phyloP scores from a whole-genome alignment of 768 basidiomycete genomes.

The Mycena filopes region DNA sequence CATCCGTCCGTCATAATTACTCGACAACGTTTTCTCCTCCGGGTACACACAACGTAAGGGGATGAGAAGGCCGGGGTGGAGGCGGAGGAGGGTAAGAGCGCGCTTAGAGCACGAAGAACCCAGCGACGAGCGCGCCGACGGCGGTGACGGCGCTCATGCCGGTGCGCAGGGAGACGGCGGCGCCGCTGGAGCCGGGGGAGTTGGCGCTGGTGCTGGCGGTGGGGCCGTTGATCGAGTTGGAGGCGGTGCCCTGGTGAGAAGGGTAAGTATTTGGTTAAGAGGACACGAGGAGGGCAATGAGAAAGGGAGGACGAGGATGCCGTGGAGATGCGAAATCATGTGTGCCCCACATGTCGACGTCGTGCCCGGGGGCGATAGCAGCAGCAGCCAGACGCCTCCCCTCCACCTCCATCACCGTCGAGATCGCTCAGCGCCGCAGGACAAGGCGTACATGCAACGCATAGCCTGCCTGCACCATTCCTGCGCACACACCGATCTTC shows the following conservation, averaged over 20 bases:
- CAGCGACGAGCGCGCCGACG: not conserved
- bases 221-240: not conserved
- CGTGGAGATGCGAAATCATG: too few species aligned
- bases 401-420: too few species aligned
- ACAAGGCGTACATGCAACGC: too few species aligned
- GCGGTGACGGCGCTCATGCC: slow-evolving; percentile 4
- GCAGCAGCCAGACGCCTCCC: too few species aligned
- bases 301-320: not conserved
- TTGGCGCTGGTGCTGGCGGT: not conserved
- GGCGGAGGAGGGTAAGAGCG: not conserved
- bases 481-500: too few species aligned
- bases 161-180: slow-evolving; percentile 1
- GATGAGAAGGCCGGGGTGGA: not conserved
- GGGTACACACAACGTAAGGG: not conserved
- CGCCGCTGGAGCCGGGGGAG: not conserved
- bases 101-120: slow-evolving; percentile 1
- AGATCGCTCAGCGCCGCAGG: too few species aligned
- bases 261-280: not conserved
- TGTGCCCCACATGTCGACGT: too few species aligned
- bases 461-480: too few species aligned
- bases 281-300: not conserved
- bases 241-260: not conserved
- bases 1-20: not conserved
- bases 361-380: too few species aligned
- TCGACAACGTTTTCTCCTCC: not conserved